Conservation (phyloP, 352 stramenopile species). For the Lagenidium giganteum region DNA sequence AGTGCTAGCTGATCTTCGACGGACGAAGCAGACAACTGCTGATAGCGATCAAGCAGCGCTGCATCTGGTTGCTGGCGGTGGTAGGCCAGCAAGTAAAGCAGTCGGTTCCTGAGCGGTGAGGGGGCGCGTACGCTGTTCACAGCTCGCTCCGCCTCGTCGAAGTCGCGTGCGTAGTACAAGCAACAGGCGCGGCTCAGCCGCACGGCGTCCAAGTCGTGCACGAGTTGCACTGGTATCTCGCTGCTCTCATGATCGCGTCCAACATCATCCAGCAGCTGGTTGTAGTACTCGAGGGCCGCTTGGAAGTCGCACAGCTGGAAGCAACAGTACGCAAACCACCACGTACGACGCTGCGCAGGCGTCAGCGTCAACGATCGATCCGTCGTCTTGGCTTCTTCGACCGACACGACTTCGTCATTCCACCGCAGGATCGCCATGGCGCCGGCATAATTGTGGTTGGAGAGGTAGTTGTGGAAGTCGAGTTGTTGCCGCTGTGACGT, state of each 20-base stretch:
- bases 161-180: slow-evolving; percentile 39
- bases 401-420: too few species aligned
- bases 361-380: too few species aligned
- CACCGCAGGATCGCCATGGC: slow-evolving; percentile 17
- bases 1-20: slow-evolving; percentile 37
- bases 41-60: slow-evolving; percentile 79
- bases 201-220: slow-evolving; percentile 28
- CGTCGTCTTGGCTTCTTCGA: slow-evolving; percentile 1
- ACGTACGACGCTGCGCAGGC: too few species aligned
- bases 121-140: slow-evolving; percentile 31
- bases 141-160: slow-evolving; percentile 45
- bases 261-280: slow-evolving; percentile 33
- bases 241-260: slow-evolving; percentile 2
- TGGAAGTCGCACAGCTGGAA: slow-evolving; percentile 51
- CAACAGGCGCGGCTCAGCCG: slow-evolving; percentile 47
- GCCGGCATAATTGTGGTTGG: slow-evolving; percentile 17
- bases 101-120: slow-evolving; percentile 44
- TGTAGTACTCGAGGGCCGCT: slow-evolving; percentile 35
- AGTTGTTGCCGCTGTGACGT: too few species aligned
- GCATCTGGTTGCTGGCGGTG: slow-evolving; percentile 52
- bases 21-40: slow-evolving; percentile 26
- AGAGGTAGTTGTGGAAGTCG: slow-evolving; percentile 17
- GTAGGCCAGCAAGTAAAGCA: slow-evolving; percentile 45
- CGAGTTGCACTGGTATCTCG: neutral
- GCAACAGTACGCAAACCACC: slow-evolving; percentile 69